Evolutionary conservation across 257 asterid genomes (phyloP).

Genomic region (Ilex asprella): DNA sequence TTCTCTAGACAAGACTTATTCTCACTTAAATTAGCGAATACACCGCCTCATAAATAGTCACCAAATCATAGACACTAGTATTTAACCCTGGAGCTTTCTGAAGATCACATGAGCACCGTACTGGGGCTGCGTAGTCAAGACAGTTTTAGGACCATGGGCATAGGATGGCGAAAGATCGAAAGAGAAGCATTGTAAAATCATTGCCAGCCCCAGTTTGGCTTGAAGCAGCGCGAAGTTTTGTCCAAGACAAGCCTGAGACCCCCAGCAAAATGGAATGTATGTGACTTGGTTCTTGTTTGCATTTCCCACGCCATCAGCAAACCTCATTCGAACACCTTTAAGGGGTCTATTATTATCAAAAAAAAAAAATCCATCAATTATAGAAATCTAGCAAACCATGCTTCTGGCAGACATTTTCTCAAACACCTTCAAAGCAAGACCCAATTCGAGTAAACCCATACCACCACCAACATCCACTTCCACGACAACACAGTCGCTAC

Average conservation of each 20-base stretch:
- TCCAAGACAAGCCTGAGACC: slow-evolving; percentile 21
- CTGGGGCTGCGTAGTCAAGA: not conserved
- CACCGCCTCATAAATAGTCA: too few relatives aligned
- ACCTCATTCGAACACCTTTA: slow-evolving; percentile 20
- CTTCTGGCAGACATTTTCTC: too few relatives aligned
- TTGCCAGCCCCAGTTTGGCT: slow-evolving; percentile 4
- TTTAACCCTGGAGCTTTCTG: not conserved
- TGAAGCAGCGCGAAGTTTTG: slow-evolving; percentile 15
- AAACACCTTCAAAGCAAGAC: too few relatives aligned
- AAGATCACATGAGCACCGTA: not conserved
- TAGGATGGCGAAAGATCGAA: slow-evolving; percentile 10
- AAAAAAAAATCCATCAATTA: too few relatives aligned
- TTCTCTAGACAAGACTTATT: too few relatives aligned
- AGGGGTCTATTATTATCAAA: too few relatives aligned
- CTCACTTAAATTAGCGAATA: too few relatives aligned
- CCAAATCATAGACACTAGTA: too few relatives aligned
- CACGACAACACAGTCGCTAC: too few relatives aligned
- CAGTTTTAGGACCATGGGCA: slow-evolving; percentile 1
- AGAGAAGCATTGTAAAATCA: slow-evolving; percentile 8
- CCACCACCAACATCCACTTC: too few relatives aligned
- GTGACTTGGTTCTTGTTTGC: slow-evolving; percentile 14
- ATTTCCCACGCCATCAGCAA: slow-evolving; percentile 17
- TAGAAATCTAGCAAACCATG: too few relatives aligned
- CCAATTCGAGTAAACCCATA: too few relatives aligned
- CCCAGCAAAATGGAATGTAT: slow-evolving; percentile 22